phyloP scores from a whole-genome alignment of 2,329 filamentous ascomycete species.

The Penicillium sp. region DNA sequence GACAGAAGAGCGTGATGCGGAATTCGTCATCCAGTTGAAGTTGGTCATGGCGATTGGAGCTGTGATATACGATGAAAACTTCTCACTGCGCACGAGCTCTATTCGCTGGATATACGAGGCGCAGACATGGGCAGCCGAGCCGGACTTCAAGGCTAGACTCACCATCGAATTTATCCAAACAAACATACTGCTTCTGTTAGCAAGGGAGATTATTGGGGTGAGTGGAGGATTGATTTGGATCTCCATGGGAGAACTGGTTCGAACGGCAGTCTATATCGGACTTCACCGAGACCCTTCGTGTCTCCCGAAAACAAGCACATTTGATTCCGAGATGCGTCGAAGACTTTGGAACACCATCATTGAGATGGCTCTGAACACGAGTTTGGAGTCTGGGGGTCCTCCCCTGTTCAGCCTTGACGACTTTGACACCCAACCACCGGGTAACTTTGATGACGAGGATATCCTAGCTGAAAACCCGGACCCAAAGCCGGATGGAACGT shows the following conservation, averaged over 20 bases:
- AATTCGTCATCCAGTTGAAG: constrained; percentile 58
- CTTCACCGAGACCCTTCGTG: constrained; percentile 41
- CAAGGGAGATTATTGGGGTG: constrained; percentile 36
- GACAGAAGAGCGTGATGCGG: constrained; percentile 25
- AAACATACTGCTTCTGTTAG: constrained; percentile 39
- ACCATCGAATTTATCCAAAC: constrained; percentile 54
- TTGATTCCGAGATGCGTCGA: constrained; percentile 27
- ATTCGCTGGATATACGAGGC: constrained; percentile 59
- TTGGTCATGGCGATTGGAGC: constrained; percentile 60
- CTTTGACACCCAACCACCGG: constrained; percentile 39
- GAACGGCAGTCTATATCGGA: constrained; percentile 42
- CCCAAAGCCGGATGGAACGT: constrained; percentile 25
- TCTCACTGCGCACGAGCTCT: constrained; percentile 52
- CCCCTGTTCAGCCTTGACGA: constrained; percentile 36
- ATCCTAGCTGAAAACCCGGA: constrained; percentile 28
- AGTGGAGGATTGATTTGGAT: constrained; percentile 40
- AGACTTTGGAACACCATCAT: constrained; percentile 35
- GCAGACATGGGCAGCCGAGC: constrained; percentile 55
- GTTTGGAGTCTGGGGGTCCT: constrained; percentile 36
- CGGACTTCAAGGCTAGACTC: constrained; percentile 54
- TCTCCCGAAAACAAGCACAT: constrained; percentile 24
- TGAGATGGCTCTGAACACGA: constrained; percentile 39
- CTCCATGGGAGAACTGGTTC: constrained; percentile 37
- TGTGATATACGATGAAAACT: constrained; percentile 50
- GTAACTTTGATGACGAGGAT: constrained; percentile 45